Percentiles rank a stretch among this genome's conserved stretches.
Evolutionary conservation across 1,284 basidiomycete genomes (phyloP).

Genomic region (Chalciporus piperatoides): DNA sequence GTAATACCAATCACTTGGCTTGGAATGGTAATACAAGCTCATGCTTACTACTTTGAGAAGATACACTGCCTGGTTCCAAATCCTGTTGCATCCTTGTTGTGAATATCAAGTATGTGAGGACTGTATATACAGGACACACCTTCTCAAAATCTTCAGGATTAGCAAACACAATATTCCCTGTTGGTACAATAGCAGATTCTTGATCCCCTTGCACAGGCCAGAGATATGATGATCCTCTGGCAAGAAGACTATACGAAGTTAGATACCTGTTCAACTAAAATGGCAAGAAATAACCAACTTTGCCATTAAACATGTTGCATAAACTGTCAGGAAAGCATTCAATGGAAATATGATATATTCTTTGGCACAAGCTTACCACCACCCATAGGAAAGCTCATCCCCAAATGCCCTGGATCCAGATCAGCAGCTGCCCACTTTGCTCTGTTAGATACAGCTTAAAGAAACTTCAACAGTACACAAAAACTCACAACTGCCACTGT

Average conservation of each 20-base stretch:
- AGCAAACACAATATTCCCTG: conserved; percentile 14
- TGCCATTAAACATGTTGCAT: conserved; percentile 27
- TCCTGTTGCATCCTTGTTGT: not conserved
- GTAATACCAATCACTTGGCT: no score
- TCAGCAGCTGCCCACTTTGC: conserved; percentile 17
- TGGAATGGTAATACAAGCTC: no score
- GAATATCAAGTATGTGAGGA: not conserved
- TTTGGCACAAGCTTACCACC: conserved; percentile 13
- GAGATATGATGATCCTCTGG: conserved; percentile 30
- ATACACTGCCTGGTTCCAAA: not conserved
- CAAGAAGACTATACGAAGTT: conserved; percentile 19
- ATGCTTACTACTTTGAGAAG: not conserved
- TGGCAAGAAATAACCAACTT: conserved; percentile 16
- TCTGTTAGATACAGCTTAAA: not conserved
- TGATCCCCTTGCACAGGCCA: not conserved
- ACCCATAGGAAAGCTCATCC: conserved; percentile 26
- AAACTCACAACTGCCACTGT: conserved; percentile 17
- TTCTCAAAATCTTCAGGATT: not conserved
- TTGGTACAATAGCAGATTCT: not conserved
- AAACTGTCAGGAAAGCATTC: conserved; percentile 15
- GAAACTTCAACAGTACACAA: not conserved
- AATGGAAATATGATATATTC: not conserved
- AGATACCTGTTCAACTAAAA: not conserved
- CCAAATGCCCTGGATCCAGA: conserved; percentile 17
- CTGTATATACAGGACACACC: conserved; percentile 6